phyloP scores from a whole-genome alignment of 306 rosid species.

The Astragalus glycyphyllos region DNA sequence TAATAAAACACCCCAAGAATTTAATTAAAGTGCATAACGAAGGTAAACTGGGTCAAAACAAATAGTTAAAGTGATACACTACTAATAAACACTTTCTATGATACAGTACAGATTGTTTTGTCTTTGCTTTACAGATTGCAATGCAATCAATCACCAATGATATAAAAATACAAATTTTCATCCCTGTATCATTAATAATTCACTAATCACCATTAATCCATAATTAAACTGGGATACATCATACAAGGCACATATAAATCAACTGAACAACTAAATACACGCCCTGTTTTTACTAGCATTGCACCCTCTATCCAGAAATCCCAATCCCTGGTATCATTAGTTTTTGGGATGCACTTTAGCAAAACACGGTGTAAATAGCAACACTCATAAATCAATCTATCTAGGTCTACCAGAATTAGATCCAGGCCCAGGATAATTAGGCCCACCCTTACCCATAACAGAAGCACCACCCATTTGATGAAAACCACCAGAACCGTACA shows the following conservation, averaged over 20 bases:
- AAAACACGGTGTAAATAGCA: too few species aligned
- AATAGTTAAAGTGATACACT: not conserved
- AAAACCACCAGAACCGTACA: conserved; percentile 69
- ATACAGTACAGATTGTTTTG: conserved; percentile 36
- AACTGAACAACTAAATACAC: too few species aligned
- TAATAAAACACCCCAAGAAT: too few species aligned
- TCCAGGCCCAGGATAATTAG: conserved; percentile 61
- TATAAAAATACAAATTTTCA: conserved; percentile 12
- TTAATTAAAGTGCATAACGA: not conserved
- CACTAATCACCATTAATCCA: conserved; percentile 2
- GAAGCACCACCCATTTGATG: conserved; percentile 56
- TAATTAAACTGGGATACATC: not conserved
- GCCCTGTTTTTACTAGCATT: too few species aligned
- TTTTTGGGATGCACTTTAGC: too few species aligned
- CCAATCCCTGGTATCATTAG: too few species aligned
- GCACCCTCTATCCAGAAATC: too few species aligned
- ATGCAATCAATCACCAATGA: not conserved
- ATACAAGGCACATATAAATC: not conserved
- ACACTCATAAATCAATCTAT: not conserved
- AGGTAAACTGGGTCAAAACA: too few species aligned
- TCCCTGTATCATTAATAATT: conserved; percentile 11
- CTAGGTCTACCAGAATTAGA: conserved; percentile 56
- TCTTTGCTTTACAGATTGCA: conserved; percentile 8
- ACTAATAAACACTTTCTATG: conserved; percentile 28
- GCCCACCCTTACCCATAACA: conserved; percentile 58